Percentiles rank a stretch among this genome's conserved stretches.
phyloP scores from a whole-genome alignment of 1,284 basidiomycete genomes.

The Ceratobasidium theobromae region DNA sequence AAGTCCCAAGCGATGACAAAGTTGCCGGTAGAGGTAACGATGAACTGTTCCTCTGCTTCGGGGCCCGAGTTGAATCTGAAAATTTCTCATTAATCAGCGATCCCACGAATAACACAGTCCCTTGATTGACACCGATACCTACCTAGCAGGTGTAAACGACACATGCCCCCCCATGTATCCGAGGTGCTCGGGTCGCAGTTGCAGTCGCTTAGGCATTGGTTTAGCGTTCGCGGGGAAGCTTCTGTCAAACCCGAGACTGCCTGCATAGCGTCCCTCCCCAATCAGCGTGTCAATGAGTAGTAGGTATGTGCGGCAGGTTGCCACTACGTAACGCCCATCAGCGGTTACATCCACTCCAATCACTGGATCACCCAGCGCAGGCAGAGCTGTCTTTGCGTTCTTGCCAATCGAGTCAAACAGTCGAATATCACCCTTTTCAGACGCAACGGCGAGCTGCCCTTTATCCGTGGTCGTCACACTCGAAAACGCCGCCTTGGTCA shows the following conservation, averaged over 20 bases:
- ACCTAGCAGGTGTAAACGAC: slow-evolving; percentile 90
- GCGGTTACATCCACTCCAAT: slow-evolving; percentile 93
- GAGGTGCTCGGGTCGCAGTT: slow-evolving; percentile 89
- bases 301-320: slow-evolving; percentile 93
- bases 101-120: background rate
- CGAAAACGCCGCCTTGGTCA: slow-evolving; percentile 93
- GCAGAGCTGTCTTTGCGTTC: slow-evolving; percentile 98
- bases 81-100: background rate
- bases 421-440: slow-evolving; percentile 95
- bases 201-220: slow-evolving; percentile 86
- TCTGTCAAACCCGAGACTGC: slow-evolving; percentile 88
- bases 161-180: slow-evolving; percentile 92
- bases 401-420: slow-evolving; percentile 97
- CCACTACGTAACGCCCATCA: slow-evolving; percentile 93
- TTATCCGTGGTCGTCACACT: slow-evolving; percentile 85
- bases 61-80: slow-evolving; percentile 88
- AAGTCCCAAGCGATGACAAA: slow-evolving; percentile 98
- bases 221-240: slow-evolving; percentile 94
- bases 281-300: slow-evolving; percentile 95
- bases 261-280: slow-evolving; percentile 85
- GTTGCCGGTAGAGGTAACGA: slow-evolving; percentile 94
- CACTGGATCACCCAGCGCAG: slow-evolving; percentile 94
- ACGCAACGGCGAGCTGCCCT: slow-evolving; percentile 90
- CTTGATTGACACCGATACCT: slow-evolving; percentile 37
- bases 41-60: slow-evolving; percentile 88